A percentile compares a stretch with the other conserved stretches of the same genome.
phyloP scores from a whole-genome alignment of 345 rosid genomes.

The Garcia nutans region DNA sequence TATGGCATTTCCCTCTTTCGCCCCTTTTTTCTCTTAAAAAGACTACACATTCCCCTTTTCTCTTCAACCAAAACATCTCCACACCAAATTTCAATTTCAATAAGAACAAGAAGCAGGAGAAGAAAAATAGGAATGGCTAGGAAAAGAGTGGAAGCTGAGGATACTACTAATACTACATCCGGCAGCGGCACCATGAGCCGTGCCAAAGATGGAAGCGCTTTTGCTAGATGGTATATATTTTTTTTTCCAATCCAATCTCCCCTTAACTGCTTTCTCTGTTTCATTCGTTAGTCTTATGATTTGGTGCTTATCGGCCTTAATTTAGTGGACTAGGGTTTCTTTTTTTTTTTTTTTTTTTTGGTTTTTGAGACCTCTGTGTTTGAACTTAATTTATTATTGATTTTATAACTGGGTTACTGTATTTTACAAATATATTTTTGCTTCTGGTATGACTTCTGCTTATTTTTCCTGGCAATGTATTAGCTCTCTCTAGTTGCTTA shows the following conservation, averaged over 20 bases:
- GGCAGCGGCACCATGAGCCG: constrained; percentile 50
- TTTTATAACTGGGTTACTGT: too few relatives aligned
- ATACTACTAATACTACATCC: background rate
- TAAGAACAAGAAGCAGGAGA: background rate
- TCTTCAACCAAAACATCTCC: too few relatives aligned
- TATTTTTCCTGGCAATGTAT: background rate
- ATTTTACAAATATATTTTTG: too few relatives aligned
- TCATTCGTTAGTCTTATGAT: background rate
- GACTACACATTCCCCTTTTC: too few relatives aligned
- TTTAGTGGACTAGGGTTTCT: too few relatives aligned
- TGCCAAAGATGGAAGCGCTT: constrained; percentile 85
- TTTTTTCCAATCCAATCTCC: background rate
- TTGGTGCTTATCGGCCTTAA: background rate
- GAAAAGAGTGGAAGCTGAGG: constrained; percentile 77
- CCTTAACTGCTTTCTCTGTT: background rate
- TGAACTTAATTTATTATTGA: too few relatives aligned
- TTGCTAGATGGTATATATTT: constrained; percentile 56
- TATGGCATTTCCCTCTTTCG: background rate
- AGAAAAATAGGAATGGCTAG: constrained; percentile 27
- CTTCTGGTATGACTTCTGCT: too few relatives aligned
- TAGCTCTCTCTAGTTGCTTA: background rate
- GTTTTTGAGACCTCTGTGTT: too few relatives aligned
- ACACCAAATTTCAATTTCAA: background rate
- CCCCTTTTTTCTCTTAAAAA: background rate
- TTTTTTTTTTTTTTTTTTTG: too few relatives aligned